These are phyloP conservation scores for Trichoderma orchidacearum DNA, from an alignment of 495 filamentous ascomycete genomes.

Conservation along the genomic window DNA sequence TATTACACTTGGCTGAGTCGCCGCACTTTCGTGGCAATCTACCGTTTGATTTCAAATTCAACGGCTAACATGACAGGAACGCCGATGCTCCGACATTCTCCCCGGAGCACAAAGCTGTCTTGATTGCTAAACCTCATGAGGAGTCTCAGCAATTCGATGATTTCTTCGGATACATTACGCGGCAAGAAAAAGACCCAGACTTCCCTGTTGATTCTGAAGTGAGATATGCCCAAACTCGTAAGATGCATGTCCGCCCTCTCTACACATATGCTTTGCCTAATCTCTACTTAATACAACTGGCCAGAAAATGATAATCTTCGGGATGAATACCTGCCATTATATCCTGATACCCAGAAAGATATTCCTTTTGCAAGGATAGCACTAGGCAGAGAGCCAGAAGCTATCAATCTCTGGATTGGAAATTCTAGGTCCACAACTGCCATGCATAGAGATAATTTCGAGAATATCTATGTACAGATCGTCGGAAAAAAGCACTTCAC, in stretches of 20 bases:
- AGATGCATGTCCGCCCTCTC: neutral
- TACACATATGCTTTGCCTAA: neutral
- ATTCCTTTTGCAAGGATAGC: constrained; percentile 58
- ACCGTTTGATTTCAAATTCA: neutral
- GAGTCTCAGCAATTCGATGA: constrained; percentile 32
- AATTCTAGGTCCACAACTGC: constrained; percentile 49
- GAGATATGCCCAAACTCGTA: constrained; percentile 42
- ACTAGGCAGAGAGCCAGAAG: constrained; percentile 45
- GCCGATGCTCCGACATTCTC: constrained; percentile 42
- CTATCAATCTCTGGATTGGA: constrained; percentile 71
- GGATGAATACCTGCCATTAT: constrained; percentile 48
- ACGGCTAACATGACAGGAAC: constrained; percentile 26
- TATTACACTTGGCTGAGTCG: neutral
- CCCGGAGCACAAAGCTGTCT: neutral
- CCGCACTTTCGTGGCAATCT: too few species aligned
- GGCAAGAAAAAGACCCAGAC: constrained; percentile 16
- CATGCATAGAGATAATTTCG: constrained; percentile 66
- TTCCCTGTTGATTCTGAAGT: constrained; percentile 15
- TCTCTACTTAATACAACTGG: neutral
- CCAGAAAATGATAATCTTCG: constrained; percentile 65
- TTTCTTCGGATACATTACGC: constrained; percentile 31
- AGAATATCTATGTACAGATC: constrained; percentile 68
- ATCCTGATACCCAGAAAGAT: constrained; percentile 34
- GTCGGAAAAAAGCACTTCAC: constrained; percentile 56
- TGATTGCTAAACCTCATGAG: constrained; percentile 44